A percentile compares a stretch with the other conserved stretches of the same genome.
phyloP scores from a whole-genome alignment of 176 grass and related monocot species.

The Aegilops bicornis region DNA sequence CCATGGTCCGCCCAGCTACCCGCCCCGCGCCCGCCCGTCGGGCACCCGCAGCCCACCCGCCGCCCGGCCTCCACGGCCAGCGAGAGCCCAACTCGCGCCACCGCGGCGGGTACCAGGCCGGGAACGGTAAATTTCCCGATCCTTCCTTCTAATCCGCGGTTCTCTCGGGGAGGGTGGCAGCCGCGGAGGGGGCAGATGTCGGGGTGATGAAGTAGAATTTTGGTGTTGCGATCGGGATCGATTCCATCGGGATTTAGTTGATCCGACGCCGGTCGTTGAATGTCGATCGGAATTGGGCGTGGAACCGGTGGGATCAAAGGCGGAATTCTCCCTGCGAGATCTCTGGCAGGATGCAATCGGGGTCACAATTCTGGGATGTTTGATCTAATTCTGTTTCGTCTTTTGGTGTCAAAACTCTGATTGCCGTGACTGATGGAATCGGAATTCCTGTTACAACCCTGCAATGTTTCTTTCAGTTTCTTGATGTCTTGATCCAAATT shows the following conservation, averaged over 20 bases:
- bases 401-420: background rate
- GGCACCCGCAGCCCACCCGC: conserved; percentile 71
- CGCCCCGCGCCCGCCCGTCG: conserved; percentile 67
- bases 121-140: conserved; percentile 33
- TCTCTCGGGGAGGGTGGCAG: background rate
- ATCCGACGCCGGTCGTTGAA: background rate
- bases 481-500: background rate
- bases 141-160: background rate
- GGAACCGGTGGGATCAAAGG: background rate
- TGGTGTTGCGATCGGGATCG: background rate
- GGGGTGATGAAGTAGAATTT: background rate
- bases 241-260: background rate
- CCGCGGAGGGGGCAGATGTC: background rate
- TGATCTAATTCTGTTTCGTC: background rate
- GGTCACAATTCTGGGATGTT: background rate
- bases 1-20: conserved; percentile 58
- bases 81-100: conserved; percentile 24
- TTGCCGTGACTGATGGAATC: background rate
- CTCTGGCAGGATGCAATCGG: background rate
- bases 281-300: background rate
- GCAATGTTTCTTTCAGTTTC: background rate
- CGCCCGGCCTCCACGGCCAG: conserved; percentile 43
- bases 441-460: background rate
- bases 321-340: background rate
- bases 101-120: conserved; percentile 62